Base-by-base conservation (phyloP, 2,329 filamentous ascomycete genomes). In the Phaeosphaeria sp. region DNA sequence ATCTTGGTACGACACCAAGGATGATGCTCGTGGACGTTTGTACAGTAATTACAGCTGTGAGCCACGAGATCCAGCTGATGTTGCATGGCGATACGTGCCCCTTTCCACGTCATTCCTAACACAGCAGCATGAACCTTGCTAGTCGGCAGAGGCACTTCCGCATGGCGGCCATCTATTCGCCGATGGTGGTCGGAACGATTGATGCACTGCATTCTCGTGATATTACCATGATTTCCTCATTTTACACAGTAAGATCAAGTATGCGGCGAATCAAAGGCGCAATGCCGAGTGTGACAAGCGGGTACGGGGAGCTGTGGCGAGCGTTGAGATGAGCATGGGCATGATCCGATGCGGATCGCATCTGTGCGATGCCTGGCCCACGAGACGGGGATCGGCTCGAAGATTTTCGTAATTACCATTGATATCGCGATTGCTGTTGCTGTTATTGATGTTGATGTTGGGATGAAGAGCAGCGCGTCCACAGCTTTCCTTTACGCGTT, bases 311-410 rank as follows among this genome's bases (percentile, higher is more conserved):
- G 23, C 7, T 17, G 41, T 46, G 42, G 36, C 42, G 44, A 46
- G 44, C 10, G 44, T 23, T 17, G 44, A 20, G 17, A 22, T 25
- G 44, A 11, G 9, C 21, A 3, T 13, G 6, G 44, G 22, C 30
- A 36, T 36, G 30, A 36, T 13, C 30, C 9, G 30, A 36, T 13
- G 44, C 20, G 6, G 10, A 25, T 25, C 22, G 44, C 20, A 51
- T 51, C 49, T 51, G 49, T 51, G 49, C 49, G 27, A 53, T 53
- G 51, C 51, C 18, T 39, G 21, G 44, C 22, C 21, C 44, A 46
- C 44, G 44, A 46, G 44, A 46, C 44, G 44, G 27, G 44, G n/a
- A 56, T 63, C 53, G 46, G 49, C 62, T 54, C 60, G 60, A 60
- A 63, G 60, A 63, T 36, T 36, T 36, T 36, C 13, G 30, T 56